Base-by-base conservation (phyloP, 805 yeast genomes). In the Jamesozyma hellenica region DNA sequence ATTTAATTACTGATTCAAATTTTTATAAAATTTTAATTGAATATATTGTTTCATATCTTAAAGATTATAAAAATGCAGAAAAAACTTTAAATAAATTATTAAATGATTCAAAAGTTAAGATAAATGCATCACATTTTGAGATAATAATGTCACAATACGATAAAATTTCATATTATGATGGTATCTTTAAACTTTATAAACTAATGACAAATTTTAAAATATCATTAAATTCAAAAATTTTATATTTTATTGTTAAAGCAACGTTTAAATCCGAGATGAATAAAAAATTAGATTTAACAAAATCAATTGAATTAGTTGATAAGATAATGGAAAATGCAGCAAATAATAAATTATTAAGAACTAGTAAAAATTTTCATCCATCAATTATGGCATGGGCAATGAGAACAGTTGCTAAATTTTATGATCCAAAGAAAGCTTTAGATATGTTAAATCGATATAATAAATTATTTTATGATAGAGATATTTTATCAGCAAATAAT, bases 311-410 rank as follows among this genome's bases (percentile, higher is more conserved):
- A 6, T 55, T 59, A 36, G 55, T 56, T 27, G 58, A 59, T 37
- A 56, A 49, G 17, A 50, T 60, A 14, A 52, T 64, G 45, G 49
- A 49, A 21, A 55, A 48, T 28, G 53, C 48, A 17, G 50, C 52
- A 26, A 47, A 43, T 23, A 49, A 42, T 41, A 50, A 41, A 16
- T 30, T 44, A 27, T 54, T 45, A 42, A 42, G 53, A 1, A 40
- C 55, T 0, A 40, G 42, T n/a, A 50, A 50, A 2, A 45, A 43
- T 12, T 38, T 64, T 26, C 63, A 60, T 33, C 65, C 67, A 18
- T 51, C 61, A 2, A 49, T 60, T 8, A 41, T 65, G 39, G 63
- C 61, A 28, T 65, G 67, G 50, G 58, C 67, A 18, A 51, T 65
- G 43, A 51, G 56, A 29, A 40, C 50, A 3, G 45, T 64, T 23